phyloP scores from a whole-genome alignment of 192 early-diverging fungal genomes.

The Powellomyces hirtus region DNA sequence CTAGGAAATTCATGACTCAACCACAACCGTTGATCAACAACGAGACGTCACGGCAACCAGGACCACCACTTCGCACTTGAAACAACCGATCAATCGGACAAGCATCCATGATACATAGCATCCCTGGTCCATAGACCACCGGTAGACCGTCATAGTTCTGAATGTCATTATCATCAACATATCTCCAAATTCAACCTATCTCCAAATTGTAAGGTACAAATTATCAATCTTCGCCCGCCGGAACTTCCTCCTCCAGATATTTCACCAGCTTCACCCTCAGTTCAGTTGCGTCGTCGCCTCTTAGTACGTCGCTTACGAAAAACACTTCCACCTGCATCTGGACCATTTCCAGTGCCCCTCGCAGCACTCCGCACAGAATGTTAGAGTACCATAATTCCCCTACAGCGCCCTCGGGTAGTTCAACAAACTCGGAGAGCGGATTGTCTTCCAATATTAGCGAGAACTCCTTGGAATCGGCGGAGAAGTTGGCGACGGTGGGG shows the following conservation, averaged over 20 bases:
- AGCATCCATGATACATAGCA: no score
- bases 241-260: constrained; percentile 93
- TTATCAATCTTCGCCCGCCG: constrained; percentile 68
- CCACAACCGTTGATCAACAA: neutral
- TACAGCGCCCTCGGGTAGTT: constrained; percentile 77
- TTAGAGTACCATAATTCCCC: constrained; percentile 94
- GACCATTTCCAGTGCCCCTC: constrained; percentile 96
- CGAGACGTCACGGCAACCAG: neutral
- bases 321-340: constrained; percentile 81
- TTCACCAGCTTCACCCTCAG: constrained; percentile 87
- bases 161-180: no score
- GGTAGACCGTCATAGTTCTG: no score
- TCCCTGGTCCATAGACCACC: no score
- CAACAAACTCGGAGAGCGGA: constrained; percentile 96
- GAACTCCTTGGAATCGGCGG: constrained; percentile 82
- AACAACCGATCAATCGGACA: no score
- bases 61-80: neutral
- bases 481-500: constrained; percentile 79
- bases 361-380: constrained; percentile 87
- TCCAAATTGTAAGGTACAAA: no score
- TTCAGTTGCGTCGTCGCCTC: constrained; percentile 88
- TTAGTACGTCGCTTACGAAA: constrained; percentile 81
- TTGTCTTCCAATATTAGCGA: constrained; percentile 95
- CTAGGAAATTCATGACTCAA: constrained; percentile 2
- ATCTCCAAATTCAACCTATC: no score